Conservation (phyloP, 2,329 filamentous ascomycete species). For the Beauveria rudraprayagi region DNA sequence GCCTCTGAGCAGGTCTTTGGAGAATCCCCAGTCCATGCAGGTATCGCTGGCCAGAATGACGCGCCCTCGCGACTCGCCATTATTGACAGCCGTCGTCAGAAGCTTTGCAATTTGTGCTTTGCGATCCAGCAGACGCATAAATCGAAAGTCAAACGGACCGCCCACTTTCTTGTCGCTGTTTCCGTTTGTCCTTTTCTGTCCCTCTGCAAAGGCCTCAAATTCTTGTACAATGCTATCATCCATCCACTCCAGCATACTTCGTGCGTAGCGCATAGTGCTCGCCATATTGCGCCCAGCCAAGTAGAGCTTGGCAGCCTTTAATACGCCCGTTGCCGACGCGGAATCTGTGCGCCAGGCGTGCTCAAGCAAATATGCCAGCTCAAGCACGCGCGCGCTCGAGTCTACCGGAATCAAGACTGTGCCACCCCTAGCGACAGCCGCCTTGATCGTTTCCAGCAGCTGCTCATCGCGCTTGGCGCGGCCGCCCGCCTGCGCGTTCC, state of each 20-base stretch:
- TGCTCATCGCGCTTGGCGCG: conserved; percentile 78
- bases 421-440: conserved; percentile 72
- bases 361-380: conserved; percentile 86
- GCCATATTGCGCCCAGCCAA: conserved; percentile 80
- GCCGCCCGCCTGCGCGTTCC: conserved; percentile 60
- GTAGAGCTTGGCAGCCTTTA: conserved; percentile 58
- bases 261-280: conserved; percentile 81
- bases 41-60: conserved; percentile 89
- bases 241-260: conserved; percentile 99
- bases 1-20: conserved; percentile 66
- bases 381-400: conserved; percentile 87
- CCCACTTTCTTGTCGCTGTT: conserved; percentile 45
- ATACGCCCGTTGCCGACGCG: conserved; percentile 39
- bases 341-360: conserved; percentile 75
- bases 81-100: conserved; percentile 38
- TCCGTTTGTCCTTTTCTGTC: conserved; percentile 37
- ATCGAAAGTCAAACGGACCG: conserved; percentile 84
- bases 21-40: conserved; percentile 92
- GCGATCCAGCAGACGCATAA: conserved; percentile 74
- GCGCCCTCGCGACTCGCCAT: conserved; percentile 40
- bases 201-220: conserved; percentile 65
- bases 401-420: conserved; percentile 92
- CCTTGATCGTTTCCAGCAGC: conserved; percentile 71
- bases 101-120: conserved; percentile 72
- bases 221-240: conserved; percentile 90